Conservation (phyloP, 1,284 basidiomycete species). For the Moniliophthora roreri region DNA sequence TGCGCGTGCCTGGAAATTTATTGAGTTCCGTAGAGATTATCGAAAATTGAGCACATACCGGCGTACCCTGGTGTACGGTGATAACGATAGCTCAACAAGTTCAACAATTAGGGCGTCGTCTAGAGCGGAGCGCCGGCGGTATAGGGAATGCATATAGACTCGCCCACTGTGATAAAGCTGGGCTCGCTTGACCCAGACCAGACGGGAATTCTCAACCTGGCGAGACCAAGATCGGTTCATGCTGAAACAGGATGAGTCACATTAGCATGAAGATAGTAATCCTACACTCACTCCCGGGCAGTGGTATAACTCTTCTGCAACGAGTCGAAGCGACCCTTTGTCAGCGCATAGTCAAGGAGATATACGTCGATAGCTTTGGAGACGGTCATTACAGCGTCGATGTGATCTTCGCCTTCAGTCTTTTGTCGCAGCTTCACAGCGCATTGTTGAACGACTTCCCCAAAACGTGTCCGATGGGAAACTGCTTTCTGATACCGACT, state of each 20-base stretch:
- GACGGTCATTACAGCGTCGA: constrained; percentile 81
- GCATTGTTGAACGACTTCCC: constrained; percentile 70
- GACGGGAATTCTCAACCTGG: constrained; percentile 74
- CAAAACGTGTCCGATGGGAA: constrained; percentile 66
- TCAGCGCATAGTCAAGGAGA: constrained; percentile 73
- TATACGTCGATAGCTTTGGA: constrained; percentile 74
- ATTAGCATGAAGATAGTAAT: constrained; percentile 5
- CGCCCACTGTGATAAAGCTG: constrained; percentile 74
- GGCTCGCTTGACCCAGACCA: constrained; percentile 80
- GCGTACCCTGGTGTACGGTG: constrained; percentile 80
- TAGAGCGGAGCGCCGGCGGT: constrained; percentile 76
- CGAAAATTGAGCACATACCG: constrained; percentile 40
- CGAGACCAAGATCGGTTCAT: constrained; percentile 67
- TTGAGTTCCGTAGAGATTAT: constrained; percentile 1
- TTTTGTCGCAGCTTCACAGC: constrained; percentile 63
- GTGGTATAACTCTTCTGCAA: constrained; percentile 70
- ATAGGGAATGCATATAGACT: constrained; percentile 77
- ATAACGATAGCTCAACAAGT: constrained; percentile 83
- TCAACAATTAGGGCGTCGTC: constrained; percentile 82
- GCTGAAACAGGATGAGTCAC: constrained; percentile 33
- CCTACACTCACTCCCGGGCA: constrained; percentile 60
- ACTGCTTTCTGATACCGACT: constrained; percentile 70
- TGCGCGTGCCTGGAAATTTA: constrained; percentile 62
- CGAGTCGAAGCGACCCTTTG: constrained; percentile 54
- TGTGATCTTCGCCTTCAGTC: constrained; percentile 80